These are phyloP conservation scores for Ophiostoma fasciatum DNA, from an alignment of 2,329 filamentous ascomycete species.

Conservation along the genomic window DNA sequence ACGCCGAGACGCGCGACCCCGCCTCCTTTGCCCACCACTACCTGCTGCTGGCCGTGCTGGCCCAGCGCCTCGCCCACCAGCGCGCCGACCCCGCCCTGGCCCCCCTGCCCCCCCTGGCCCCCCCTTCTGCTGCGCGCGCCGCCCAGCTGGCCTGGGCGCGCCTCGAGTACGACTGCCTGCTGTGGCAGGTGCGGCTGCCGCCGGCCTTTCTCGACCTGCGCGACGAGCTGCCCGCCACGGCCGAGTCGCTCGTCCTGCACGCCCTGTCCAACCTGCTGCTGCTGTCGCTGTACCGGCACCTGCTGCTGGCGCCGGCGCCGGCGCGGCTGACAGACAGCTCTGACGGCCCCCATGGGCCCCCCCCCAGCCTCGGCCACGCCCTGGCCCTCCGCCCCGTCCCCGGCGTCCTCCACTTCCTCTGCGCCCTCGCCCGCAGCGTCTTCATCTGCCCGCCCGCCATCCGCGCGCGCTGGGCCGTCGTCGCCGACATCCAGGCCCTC, in stretches of 20 bases:
- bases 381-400: neutral
- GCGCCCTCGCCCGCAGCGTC: slow-evolving; percentile 1
- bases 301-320: neutral
- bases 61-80: neutral
- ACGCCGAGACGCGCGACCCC: neutral
- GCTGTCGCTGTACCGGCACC: slow-evolving; percentile 1
- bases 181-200: slow-evolving; percentile 3
- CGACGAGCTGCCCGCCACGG: slow-evolving; percentile 4
- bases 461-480: neutral
- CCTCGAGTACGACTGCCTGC: slow-evolving; percentile 5
- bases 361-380: neutral
- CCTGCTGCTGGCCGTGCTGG: neutral
- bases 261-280: slow-evolving; percentile 1
- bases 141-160: neutral
- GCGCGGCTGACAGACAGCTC: too few relatives aligned
- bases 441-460: slow-evolving; percentile 3
- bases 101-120: too few relatives aligned
- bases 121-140: too few relatives aligned
- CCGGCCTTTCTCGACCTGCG: slow-evolving; percentile 3
- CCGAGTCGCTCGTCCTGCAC: slow-evolving; percentile 2
- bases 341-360: too few relatives aligned
- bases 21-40: slow-evolving; percentile 1
- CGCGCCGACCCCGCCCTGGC: neutral
- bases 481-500: slow-evolving; percentile 1
- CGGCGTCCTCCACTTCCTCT: slow-evolving; percentile 2